Conservation (phyloP, 1,284 basidiomycete genomes). For the Coniophora puteana region DNA sequence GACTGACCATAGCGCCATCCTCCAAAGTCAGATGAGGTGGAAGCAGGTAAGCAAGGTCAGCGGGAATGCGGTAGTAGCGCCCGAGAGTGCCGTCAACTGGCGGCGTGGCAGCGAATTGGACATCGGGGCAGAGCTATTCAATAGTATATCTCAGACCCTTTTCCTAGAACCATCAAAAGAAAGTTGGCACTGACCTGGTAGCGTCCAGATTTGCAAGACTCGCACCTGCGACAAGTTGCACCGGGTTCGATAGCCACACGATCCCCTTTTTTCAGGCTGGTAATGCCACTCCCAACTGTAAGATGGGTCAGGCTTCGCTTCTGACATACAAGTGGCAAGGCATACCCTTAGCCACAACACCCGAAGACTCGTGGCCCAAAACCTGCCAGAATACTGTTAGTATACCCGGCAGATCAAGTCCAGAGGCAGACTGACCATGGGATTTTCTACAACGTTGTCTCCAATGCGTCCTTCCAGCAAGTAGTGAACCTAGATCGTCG, state of each 20-base stretch:
- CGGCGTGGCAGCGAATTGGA: conserved; percentile 86
- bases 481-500: conserved; percentile 72
- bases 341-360: conserved; percentile 42
- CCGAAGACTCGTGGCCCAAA: conserved; percentile 57
- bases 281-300: conserved; percentile 27
- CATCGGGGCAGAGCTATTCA: conserved; percentile 66
- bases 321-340: too few relatives aligned
- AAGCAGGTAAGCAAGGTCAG: conserved; percentile 70
- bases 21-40: conserved; percentile 74
- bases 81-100: conserved; percentile 86
- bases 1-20: conserved; percentile 76
- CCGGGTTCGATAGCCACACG: conserved; percentile 87
- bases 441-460: conserved; percentile 71
- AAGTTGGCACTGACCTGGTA: conserved; percentile 58
- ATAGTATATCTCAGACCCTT: too few relatives aligned
- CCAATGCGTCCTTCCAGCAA: conserved; percentile 74
- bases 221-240: conserved; percentile 68
- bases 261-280: conserved; percentile 70
- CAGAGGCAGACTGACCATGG: conserved; percentile 57
- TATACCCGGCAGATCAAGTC: conserved; percentile 2
- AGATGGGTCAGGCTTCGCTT: too few relatives aligned
- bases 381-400: conserved; percentile 31
- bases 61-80: conserved; percentile 77
- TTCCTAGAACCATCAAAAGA: conserved; percentile 1
- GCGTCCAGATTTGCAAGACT: conserved; percentile 72